A percentile compares a stretch with the other conserved stretches of the same genome.
Evolutionary conservation across 768 basidiomycete genomes (phyloP).

Genomic region (Rhizopogon roseolus): DNA sequence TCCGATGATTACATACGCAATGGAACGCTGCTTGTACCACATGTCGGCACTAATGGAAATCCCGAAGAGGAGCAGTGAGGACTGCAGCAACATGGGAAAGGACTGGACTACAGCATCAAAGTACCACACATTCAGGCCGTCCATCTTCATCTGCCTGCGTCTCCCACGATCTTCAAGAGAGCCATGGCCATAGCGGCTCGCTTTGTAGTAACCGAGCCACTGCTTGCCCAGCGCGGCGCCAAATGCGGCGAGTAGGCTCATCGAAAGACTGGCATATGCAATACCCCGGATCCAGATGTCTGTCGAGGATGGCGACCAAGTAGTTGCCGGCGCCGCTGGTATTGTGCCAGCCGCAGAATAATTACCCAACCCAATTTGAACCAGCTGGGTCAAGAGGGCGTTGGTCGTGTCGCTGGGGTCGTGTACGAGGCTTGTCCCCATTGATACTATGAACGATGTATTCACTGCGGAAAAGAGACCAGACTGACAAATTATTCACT

Average conservation of each 20-base stretch:
- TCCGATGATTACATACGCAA: not conserved
- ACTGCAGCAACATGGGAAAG: slow-evolving; percentile 1
- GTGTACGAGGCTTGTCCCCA: not conserved
- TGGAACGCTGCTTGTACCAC: not conserved
- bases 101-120: not conserved
- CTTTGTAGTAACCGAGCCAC: slow-evolving; percentile 4
- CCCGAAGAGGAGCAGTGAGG: slow-evolving; percentile 2
- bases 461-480: slow-evolving; percentile 1
- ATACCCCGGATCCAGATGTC: slow-evolving; percentile 9
- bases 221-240: slow-evolving; percentile 5
- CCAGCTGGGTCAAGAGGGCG: not conserved
- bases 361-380: not conserved
- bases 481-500: not conserved
- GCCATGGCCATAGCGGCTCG: not conserved
- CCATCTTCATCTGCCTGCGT: slow-evolving; percentile 2
- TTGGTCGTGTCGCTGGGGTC: not conserved
- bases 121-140: slow-evolving; percentile 3
- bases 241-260: slow-evolving; percentile 10
- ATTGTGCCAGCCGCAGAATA: not conserved
- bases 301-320: not conserved
- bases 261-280: slow-evolving; percentile 1
- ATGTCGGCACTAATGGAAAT: not conserved
- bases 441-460: not conserved
- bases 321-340: not conserved
- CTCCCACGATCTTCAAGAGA: not conserved